Evolutionary conservation across 495 filamentous ascomycete genomes (phyloP), one percentile per base, ranked within the genome.

Genomic region (Talaromyces ruber): DNA sequence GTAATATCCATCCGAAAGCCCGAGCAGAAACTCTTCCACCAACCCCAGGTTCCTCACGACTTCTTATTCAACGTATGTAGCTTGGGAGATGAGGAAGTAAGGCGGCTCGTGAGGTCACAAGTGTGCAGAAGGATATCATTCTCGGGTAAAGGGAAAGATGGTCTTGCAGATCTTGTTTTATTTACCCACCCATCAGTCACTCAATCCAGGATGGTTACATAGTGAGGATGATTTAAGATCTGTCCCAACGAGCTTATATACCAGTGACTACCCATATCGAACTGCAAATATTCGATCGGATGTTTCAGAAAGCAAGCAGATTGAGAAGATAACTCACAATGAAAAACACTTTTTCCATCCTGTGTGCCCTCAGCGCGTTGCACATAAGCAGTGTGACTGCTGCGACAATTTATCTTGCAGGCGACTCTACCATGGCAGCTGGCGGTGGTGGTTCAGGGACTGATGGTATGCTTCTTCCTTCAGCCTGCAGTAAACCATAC

Each of bases 391-490:
- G 9, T 58, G 55, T 34, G 9, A 12, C 26, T 5, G 29, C 55
- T 29, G 60, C 70, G 9, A 79, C 72, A 0, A 67, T 85, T 61
- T 85, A 84, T 66, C 72, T 85, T 1, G 79, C 79, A 11, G 82
- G 82, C 24, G 82, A 85, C 65, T 83, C 81, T 24, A 85, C 82
- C 26, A 85, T 83, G 78, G 82, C 82, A 7, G 68, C 66, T 8
- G 69, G 65, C 51, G 76, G 76, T 4, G 73, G 70, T 18, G 75
- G 72, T 14, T 71, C 71, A 16, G 64, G 65, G n/a, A 71, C 70
- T 12, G 62, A 69, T 26, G 71, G 70, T 69, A 70, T 37, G 6
- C 26, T 34, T 30, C 34, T 25, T 6, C 21, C 12, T 25, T 37
- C 55, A 37, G 0, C 3, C 26, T 16, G 28, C 14, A 37, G 9